Conservation (phyloP, 2,329 filamentous ascomycete species). For the Dactylellina drechsleri region DNA sequence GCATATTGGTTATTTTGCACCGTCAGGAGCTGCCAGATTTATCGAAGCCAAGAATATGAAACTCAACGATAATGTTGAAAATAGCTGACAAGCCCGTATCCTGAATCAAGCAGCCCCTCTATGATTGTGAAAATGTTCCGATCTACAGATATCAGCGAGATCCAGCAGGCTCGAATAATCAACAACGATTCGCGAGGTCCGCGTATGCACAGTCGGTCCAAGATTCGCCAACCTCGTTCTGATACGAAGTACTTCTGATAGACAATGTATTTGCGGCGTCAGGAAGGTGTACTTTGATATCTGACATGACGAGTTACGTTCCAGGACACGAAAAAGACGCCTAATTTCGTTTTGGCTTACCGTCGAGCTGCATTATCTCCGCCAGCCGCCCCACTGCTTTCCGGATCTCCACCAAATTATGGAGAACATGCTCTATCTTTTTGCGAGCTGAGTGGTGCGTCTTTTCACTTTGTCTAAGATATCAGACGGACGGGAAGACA, state of each 20-base stretch:
- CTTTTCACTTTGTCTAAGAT: background rate
- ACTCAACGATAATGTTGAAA: too few species aligned
- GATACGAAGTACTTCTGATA: too few species aligned
- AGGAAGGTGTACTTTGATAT: conserved; percentile 5
- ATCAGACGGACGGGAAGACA: conserved; percentile 24
- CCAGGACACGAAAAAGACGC: background rate
- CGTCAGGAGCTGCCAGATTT: conserved; percentile 6
- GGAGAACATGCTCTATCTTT: conserved; percentile 6
- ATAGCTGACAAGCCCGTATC: too few species aligned
- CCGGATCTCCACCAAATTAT: conserved; percentile 22
- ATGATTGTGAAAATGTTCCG: background rate
- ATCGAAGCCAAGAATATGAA: background rate
- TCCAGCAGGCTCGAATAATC: background rate
- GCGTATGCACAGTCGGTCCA: too few species aligned
- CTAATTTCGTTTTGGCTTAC: conserved; percentile 3
- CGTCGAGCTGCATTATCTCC: conserved; percentile 39
- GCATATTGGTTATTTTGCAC: background rate
- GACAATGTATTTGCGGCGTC: background rate
- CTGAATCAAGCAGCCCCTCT: too few species aligned
- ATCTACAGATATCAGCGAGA: conserved; percentile 3
- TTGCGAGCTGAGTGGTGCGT: background rate
- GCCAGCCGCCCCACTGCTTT: conserved; percentile 28
- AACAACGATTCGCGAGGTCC: conserved; percentile 34
- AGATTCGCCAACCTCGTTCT: too few species aligned
- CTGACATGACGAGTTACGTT: conserved; percentile 15